Evolutionary conservation across 129 eudicot genomes (phyloP).

Genomic region (Chrysanthemum seticuspe): DNA sequence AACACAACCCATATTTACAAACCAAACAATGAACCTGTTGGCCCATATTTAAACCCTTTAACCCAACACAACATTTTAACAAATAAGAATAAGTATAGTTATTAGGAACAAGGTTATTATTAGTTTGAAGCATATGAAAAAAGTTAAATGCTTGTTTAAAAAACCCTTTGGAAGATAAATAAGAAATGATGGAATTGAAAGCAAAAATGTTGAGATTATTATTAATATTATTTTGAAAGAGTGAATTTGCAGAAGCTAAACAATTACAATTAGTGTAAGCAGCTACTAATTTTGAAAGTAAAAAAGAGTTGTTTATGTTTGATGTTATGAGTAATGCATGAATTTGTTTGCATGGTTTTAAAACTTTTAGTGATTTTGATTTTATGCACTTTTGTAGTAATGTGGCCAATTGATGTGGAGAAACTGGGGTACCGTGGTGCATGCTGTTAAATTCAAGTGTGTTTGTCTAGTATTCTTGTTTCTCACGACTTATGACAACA

Average conservation of each 20-base stretch:
- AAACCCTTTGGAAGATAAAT: slow-evolving; percentile 50
- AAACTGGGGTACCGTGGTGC: slow-evolving; percentile 9
- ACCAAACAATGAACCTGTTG: slow-evolving; percentile 60
- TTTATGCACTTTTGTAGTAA: slow-evolving; percentile 58
- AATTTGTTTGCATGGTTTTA: slow-evolving; percentile 49
- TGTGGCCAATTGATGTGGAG: slow-evolving; percentile 23
- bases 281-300: slow-evolving; percentile 52
- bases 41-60: slow-evolving; percentile 54
- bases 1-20: slow-evolving; percentile 37
- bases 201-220: slow-evolving; percentile 63
- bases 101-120: slow-evolving; percentile 40
- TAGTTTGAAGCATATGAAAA: slow-evolving; percentile 40
- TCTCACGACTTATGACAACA: no score
- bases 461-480: no score
- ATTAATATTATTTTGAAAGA: slow-evolving; percentile 43
- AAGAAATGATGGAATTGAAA: slow-evolving; percentile 70
- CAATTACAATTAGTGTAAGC: slow-evolving; percentile 67
- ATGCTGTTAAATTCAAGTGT: no score
- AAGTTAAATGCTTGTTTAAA: slow-evolving; percentile 48
- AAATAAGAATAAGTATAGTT: slow-evolving; percentile 44
- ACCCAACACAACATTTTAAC: slow-evolving; percentile 67
- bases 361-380: slow-evolving; percentile 28
- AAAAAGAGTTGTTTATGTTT: slow-evolving; percentile 28
- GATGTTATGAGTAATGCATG: slow-evolving; percentile 53
- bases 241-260: slow-evolving; percentile 44